phyloP scores from a whole-genome alignment of 2,329 filamentous ascomycete species.

The Teratosphaeria zuluensis region DNA sequence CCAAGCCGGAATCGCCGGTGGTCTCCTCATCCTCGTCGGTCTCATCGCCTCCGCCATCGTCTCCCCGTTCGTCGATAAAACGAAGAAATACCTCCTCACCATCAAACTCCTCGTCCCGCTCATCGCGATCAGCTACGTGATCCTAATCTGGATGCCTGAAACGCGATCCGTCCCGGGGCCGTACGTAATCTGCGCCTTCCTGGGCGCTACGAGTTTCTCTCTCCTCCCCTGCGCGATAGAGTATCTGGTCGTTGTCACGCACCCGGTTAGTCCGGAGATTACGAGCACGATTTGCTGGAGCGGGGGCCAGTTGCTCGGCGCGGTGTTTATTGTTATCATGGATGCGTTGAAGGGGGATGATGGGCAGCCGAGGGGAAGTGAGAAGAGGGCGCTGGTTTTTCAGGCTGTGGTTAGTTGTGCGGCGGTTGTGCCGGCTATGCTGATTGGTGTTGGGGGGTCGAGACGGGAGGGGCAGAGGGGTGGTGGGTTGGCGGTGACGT shows the following conservation, averaged over 20 bases:
- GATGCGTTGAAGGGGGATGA: constrained; percentile 57
- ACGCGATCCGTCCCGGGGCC: constrained; percentile 54
- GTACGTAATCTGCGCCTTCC: constrained; percentile 62
- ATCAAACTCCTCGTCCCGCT: constrained; percentile 68
- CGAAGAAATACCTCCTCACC: constrained; percentile 64
- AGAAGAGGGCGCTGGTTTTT: constrained; percentile 69
- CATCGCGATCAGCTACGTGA: constrained; percentile 57
- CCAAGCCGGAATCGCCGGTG: constrained; percentile 81
- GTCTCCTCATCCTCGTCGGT: constrained; percentile 79
- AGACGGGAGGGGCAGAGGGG: neutral
- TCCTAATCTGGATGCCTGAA: constrained; percentile 69
- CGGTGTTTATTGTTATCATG: constrained; percentile 72
- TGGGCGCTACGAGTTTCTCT: constrained; percentile 72
- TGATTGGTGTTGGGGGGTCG: neutral
- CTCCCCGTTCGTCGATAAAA: constrained; percentile 75
- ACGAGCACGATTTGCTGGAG: constrained; percentile 77
- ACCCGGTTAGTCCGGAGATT: constrained; percentile 78
- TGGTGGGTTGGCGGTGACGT: neutral
- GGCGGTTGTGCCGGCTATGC: constrained; percentile 32
- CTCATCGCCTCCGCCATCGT: constrained; percentile 66
- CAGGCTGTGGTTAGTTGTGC: constrained; percentile 60
- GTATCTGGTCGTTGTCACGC: constrained; percentile 75
- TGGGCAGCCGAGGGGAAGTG: constrained; percentile 42
- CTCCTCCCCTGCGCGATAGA: constrained; percentile 80
- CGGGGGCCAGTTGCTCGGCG: constrained; percentile 76